A percentile compares a stretch with the other conserved stretches of the same genome.
Evolutionary conservation across 2,329 filamentous ascomycete genomes (phyloP).

Genomic region (Davidsoniella australis): DNA sequence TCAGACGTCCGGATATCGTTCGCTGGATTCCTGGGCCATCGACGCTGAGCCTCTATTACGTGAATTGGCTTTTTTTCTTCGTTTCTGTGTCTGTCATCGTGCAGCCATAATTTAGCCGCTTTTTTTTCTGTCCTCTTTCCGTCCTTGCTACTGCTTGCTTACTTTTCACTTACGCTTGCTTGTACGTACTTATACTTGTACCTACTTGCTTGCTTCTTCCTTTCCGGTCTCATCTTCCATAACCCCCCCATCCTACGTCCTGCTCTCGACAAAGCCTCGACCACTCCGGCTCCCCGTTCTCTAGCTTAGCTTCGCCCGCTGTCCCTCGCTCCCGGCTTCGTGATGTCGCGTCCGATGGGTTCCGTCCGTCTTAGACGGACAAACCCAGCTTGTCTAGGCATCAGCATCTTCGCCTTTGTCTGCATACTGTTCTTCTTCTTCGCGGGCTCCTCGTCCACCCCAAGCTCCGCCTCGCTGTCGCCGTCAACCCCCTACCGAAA

Average conservation of each 20-base stretch:
- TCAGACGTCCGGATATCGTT: slow-evolving; percentile 1
- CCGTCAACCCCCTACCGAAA: slow-evolving; percentile 46
- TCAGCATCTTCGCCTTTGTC: slow-evolving; percentile 56
- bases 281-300: neutral
- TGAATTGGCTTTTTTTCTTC: slow-evolving; percentile 1
- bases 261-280: neutral
- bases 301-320: neutral
- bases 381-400: slow-evolving; percentile 54
- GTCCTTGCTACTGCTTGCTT: neutral
- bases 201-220: neutral
- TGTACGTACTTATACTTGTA: no score
- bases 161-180: neutral
- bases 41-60: neutral
- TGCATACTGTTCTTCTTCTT: slow-evolving; percentile 51
- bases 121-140: neutral
- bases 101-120: neutral
- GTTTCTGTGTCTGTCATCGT: neutral
- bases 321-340: slow-evolving; percentile 9
- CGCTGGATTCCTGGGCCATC: slow-evolving; percentile 1
- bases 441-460: slow-evolving; percentile 25
- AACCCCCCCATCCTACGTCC: no score
- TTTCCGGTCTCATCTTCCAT: neutral
- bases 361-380: slow-evolving; percentile 60
- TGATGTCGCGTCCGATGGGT: slow-evolving; percentile 42
- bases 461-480: slow-evolving; percentile 20